Evolutionary conservation across 192 early-diverging fungal species (phyloP).

Genomic region (Chytriomyces hyalinus): DNA sequence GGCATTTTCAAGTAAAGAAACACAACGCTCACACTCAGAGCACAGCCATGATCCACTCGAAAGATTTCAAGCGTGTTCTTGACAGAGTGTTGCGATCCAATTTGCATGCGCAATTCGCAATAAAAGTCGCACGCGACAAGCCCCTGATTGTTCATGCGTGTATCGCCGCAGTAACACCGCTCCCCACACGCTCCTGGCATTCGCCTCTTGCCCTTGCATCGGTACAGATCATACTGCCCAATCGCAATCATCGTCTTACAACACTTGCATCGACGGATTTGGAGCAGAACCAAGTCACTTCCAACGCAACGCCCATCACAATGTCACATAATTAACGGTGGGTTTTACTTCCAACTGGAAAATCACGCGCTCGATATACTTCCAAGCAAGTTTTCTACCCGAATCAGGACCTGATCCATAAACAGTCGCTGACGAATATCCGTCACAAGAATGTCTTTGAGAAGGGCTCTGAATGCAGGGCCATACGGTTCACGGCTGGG

Average conservation of each 20-base stretch:
- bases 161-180: too few relatives aligned
- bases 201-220: neutral
- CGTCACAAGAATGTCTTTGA: slow-evolving; percentile 31
- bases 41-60: too few relatives aligned
- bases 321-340: neutral
- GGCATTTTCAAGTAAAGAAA: too few relatives aligned
- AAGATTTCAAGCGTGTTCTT: too few relatives aligned
- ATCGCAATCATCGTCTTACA: neutral
- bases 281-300: neutral
- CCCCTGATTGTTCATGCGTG: too few relatives aligned
- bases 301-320: neutral
- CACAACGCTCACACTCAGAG: too few relatives aligned
- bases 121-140: too few relatives aligned
- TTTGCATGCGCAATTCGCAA: too few relatives aligned
- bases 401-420: slow-evolving; percentile 5
- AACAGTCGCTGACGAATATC: slow-evolving; percentile 15
- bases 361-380: slow-evolving; percentile 7
- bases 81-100: too few relatives aligned
- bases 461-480: slow-evolving; percentile 25
- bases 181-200: neutral
- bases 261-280: neutral
- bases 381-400: slow-evolving; percentile 15
- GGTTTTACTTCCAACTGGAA: neutral
- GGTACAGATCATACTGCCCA: neutral
- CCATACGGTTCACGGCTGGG: slow-evolving; percentile 35